Evolutionary conservation across 352 stramenopile species (phyloP), one percentile per base, ranked within the genome.

Genomic region (Phytopythium kandeliae): DNA sequence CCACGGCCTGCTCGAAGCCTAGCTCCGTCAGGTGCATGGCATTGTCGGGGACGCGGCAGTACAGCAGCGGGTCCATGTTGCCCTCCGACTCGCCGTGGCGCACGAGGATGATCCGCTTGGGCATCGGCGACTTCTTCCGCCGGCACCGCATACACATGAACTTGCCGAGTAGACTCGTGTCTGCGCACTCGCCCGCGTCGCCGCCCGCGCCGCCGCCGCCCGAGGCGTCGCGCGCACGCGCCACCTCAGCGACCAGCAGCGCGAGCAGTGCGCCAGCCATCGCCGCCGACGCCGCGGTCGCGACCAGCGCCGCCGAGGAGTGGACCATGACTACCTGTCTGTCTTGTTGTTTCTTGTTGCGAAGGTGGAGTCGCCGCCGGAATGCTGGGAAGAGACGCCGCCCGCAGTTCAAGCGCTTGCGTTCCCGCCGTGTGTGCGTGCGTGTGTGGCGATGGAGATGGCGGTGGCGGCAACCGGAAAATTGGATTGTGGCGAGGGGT

Each of bases 71-170:
- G 62, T 92, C 79, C 41, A 93, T 85, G 55, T 96, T 96, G 37
- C 85, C 85, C 53, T 94, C 78, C 19, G 75, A 90, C 60, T 96
- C 52, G 47, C 85, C 83, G 62, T 94, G 85, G 37, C 83, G 81
- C 58, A 96, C 74, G 44, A 96, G 64, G 54, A 96, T 92, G 21
- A 96, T 62, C 12, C 76, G 74, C 47, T 89, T 87, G 6, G 85
- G 85, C 42, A 84, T 71, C 21, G 51, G 51, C 43, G 63, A 66
- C 44, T 71, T 71, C 54, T 69, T 67, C 48, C 67, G 67, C 33
- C 60, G 63, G 38, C 66, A 75, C 36, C 72, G 30, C n/a, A 75
- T 57, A 40, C 63, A 72, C 57, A 60, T 70, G 48, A 75, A 75
- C 44, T 55, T 52, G 24, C 55, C 53, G 41, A 68, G 47, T 17